Evolutionary conservation across 768 basidiomycete species (phyloP).

Genomic region (Aureoboletus auriporus): DNA sequence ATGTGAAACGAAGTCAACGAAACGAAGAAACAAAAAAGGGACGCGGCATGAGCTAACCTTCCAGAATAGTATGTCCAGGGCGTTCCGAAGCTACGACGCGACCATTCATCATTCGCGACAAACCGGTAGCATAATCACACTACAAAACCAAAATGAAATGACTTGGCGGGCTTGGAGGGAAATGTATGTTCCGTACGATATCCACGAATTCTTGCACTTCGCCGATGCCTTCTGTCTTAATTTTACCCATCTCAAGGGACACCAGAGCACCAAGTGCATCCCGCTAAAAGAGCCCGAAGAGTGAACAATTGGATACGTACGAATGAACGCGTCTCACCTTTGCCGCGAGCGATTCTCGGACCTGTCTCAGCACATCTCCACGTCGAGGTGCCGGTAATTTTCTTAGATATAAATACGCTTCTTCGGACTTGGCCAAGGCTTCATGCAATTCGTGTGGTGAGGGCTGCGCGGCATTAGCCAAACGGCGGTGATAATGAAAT

Average conservation of each 20-base stretch:
- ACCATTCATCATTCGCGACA: constrained; percentile 94
- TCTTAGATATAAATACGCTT: constrained; percentile 71
- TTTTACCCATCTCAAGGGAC: constrained; percentile 90
- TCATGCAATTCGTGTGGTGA: constrained; percentile 68
- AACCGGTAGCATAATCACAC: constrained; percentile 93
- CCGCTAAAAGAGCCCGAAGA: constrained; percentile 41
- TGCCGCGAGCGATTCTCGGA: constrained; percentile 72
- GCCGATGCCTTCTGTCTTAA: constrained; percentile 83
- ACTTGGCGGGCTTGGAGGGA: constrained; percentile 3
- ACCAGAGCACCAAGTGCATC: constrained; percentile 79
- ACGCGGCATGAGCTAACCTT: constrained; percentile 48
- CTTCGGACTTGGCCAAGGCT: constrained; percentile 64
- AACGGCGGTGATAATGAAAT: neutral
- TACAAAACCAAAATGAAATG: constrained; percentile 25
- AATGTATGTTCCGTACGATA: constrained; percentile 56
- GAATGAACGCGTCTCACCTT: constrained; percentile 48
- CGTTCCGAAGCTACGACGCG: constrained; percentile 84
- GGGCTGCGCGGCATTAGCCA: constrained; percentile 39
- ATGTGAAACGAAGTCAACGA: constrained; percentile 13
- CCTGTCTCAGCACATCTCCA: constrained; percentile 85
- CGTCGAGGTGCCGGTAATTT: constrained; percentile 81
- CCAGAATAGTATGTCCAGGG: constrained; percentile 86
- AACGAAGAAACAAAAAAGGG: constrained; percentile 1
- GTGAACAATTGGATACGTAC: constrained; percentile 4
- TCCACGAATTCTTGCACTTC: constrained; percentile 96